A percentile compares a stretch with the other conserved stretches of the same genome.
Conservation (phyloP, 371 early-diverging fungal species). For the Chytridiales sp. region DNA sequence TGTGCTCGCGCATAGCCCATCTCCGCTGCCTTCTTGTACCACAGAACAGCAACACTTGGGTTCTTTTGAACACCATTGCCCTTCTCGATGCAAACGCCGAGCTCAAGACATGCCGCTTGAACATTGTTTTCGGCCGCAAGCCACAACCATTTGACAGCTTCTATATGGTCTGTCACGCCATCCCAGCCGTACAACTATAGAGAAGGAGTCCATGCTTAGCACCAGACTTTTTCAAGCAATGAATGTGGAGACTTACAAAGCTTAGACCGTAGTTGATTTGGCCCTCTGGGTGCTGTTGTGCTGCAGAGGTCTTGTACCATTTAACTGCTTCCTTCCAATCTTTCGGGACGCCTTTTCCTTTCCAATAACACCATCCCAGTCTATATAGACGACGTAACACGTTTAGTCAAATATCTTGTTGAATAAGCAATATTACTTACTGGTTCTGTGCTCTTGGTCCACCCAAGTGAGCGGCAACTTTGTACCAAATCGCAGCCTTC, state of each 20-base stretch:
- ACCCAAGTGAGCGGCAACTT: conserved; percentile 3
- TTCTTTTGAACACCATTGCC: conserved; percentile 32
- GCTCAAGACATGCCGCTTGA: conserved; percentile 69
- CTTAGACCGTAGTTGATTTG: conserved; percentile 22
- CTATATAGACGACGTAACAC: conserved; percentile 15
- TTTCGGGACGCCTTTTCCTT: conserved; percentile 25
- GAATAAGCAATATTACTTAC: background rate
- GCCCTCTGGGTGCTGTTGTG: conserved; percentile 14
- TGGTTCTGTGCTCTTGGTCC: conserved; percentile 5
- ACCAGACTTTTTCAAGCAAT: too few species aligned
- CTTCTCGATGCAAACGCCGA: conserved; percentile 54
- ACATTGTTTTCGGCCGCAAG: conserved; percentile 10
- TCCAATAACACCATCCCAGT: conserved; percentile 20
- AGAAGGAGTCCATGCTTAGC: too few species aligned
- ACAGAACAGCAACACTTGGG: conserved; percentile 16
- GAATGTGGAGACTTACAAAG: too few species aligned
- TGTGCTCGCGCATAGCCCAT: conserved; percentile 30
- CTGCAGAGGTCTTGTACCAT: conserved; percentile 24
- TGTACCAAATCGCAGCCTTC: conserved; percentile 17
- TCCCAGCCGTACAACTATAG: conserved; percentile 12
- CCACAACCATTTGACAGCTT: conserved; percentile 39
- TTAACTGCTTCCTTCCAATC: conserved; percentile 22
- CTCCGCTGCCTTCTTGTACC: conserved; percentile 33
- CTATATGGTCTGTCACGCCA: conserved; percentile 18
- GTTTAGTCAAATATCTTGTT: background rate